Evolutionary conservation across 345 rosid species (phyloP), one percentile per base, ranked within the genome.

Genomic region (Heritiera littoralis): DNA sequence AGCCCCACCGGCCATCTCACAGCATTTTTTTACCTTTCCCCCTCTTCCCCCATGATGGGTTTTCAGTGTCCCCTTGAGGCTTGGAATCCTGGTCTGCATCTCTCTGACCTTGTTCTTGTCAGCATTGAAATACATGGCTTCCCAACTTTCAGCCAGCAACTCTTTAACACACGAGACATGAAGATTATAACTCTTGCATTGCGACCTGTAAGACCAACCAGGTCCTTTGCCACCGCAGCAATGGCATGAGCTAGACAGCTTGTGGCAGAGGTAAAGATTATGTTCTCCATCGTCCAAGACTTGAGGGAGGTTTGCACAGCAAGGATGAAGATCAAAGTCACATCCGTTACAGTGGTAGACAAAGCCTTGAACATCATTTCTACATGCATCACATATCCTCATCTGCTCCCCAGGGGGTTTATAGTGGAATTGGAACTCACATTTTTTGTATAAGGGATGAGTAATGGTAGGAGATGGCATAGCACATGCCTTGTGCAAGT

Each of bases 141-240:
- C 66, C 89, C 89, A 85, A 61, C 85, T 84, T 77, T 88, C 91
- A 38, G 80, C 84, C 8, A 86, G 77, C 80, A 86, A 38, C 83
- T 85, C 87, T 80, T 85, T 85, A 7, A 81, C 89, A 78, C 91
- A 88, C 8, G 85, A 78, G n/a, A 88, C 88, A 30, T 88, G 91
- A 40, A 88, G 86, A 76, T 84, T 85, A 48, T 85, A 86, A 4
- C 45, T 66, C 86, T 83, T 87, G 74, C 88, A 83, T 30, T 54
- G 63, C 0, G 87, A 82, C 78, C 86, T 74, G 75, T 88, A 88
- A 35, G 77, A 80, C 91, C 89, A 88, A 8, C 91, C 85, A 0
- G 46, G 46, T 6, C 87, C 87, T 77, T 78, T 79, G 14, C 84
- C 72, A 1, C 89, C 87, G 20, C 88, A 88, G 10, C 72, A 80